Percentiles rank a stretch among this genome's conserved stretches.
Conservation (phyloP, 2,329 filamentous ascomycete genomes). For the Uncinocarpus reesii region DNA sequence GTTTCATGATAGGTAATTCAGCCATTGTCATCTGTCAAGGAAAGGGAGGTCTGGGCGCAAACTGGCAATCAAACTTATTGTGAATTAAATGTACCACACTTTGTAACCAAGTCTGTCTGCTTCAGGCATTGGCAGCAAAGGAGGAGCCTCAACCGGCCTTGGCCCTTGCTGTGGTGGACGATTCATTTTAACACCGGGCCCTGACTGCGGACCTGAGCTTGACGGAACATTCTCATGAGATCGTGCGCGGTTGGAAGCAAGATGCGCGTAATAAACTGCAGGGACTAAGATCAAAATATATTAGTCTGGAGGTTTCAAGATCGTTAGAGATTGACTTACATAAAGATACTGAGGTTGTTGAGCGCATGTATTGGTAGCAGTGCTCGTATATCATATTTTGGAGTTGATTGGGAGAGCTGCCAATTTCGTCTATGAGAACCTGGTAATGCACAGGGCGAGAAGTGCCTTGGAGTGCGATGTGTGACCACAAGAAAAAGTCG, state of each 20-base stretch:
- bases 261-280: slow-evolving; percentile 89
- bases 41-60: not conserved
- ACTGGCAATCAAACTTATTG: not conserved
- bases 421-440: slow-evolving; percentile 72
- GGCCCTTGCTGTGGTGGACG: slow-evolving; percentile 23
- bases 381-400: slow-evolving; percentile 90
- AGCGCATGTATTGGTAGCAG: slow-evolving; percentile 84
- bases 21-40: not conserved
- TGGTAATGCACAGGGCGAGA: slow-evolving; percentile 88
- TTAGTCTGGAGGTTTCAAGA: slow-evolving; percentile 7
- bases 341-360: slow-evolving; percentile 82
- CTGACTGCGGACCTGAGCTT: slow-evolving; percentile 33
- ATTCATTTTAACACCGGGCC: slow-evolving; percentile 29
- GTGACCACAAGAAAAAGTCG: slow-evolving; percentile 68
- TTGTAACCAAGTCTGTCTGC: slow-evolving; percentile 25
- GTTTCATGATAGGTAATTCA: not conserved
- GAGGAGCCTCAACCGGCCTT: slow-evolving; percentile 23
- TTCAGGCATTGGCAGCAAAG: slow-evolving; percentile 28
- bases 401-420: slow-evolving; percentile 56
- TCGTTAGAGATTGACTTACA: slow-evolving; percentile 30
- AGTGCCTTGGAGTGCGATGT: slow-evolving; percentile 83
- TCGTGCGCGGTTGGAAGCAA: slow-evolving; percentile 70
- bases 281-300: slow-evolving; percentile 41
- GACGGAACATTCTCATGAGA: slow-evolving; percentile 54
- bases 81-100: slow-evolving; percentile 35